A percentile compares a stretch with the other conserved stretches of the same genome.
Conservation (phyloP, 78 protist species). For the Dictyostelium intermedium region DNA sequence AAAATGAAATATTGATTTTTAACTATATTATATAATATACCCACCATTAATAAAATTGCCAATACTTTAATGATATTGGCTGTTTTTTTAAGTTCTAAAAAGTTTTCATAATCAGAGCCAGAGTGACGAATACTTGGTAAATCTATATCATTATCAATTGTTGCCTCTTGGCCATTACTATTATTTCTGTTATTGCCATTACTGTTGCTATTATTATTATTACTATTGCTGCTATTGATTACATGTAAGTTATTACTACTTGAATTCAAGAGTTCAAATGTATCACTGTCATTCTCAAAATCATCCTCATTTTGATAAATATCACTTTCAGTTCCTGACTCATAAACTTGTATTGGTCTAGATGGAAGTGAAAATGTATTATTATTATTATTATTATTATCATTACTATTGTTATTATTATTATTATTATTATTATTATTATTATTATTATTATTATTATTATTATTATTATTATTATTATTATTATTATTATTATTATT, state of each 20-base stretch:
- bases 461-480: neutral
- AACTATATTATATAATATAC: too few relatives aligned
- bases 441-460: neutral
- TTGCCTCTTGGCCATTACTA: neutral
- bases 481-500: neutral
- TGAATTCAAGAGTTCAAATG: neutral
- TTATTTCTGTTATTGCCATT: too few relatives aligned
- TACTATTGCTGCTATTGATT: neutral
- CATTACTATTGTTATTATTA: neutral
- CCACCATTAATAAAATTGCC: slow-evolving; percentile 42
- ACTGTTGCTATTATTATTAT: neutral
- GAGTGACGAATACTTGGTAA: slow-evolving; percentile 22
- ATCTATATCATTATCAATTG: slow-evolving; percentile 10
- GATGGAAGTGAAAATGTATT: too few relatives aligned
- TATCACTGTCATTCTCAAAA: neutral
- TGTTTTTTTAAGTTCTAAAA: slow-evolving; percentile 22
- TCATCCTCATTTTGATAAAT: neutral
- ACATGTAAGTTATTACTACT: neutral
- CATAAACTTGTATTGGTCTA: neutral
- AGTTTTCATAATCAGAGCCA: slow-evolving; percentile 24
- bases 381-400: neutral
- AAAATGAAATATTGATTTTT: neutral
- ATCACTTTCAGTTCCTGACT: neutral
- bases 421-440: neutral
- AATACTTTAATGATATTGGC: slow-evolving; percentile 32